These are phyloP conservation scores for Capsicum pubescens DNA, from an alignment of 257 asterid species.

Conservation along the genomic window DNA sequence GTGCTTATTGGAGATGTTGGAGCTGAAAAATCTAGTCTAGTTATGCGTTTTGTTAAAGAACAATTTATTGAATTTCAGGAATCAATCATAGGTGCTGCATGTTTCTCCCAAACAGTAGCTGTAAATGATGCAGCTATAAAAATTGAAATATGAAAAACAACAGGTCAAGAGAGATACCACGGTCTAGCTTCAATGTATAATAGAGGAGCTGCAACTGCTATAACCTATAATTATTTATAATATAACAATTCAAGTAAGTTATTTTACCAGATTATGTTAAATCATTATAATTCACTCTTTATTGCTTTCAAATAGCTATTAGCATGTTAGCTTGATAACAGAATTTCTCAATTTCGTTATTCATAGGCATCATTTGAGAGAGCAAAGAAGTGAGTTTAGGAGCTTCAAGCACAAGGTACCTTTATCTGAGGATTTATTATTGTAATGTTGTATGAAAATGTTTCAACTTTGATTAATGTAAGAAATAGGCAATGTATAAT, in stretches of 20 bases:
- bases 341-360: background rate
- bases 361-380: slow-evolving; percentile 78
- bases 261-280: background rate
- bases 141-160: slow-evolving; percentile 92
- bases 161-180: slow-evolving; percentile 94
- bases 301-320: background rate
- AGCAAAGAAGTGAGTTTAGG: slow-evolving; percentile 89
- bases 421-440: background rate
- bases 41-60: slow-evolving; percentile 82
- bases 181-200: slow-evolving; percentile 93
- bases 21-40: slow-evolving; percentile 88
- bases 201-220: slow-evolving; percentile 91
- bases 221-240: slow-evolving; percentile 60
- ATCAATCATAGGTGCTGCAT: slow-evolving; percentile 89
- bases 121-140: slow-evolving; percentile 80
- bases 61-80: slow-evolving; percentile 91
- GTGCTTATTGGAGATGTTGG: slow-evolving; percentile 94
- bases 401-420: slow-evolving; percentile 89
- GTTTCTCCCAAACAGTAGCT: slow-evolving; percentile 83
- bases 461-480: background rate
- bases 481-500: background rate
- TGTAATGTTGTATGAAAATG: background rate
- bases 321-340: background rate
- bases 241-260: slow-evolving; percentile 70
- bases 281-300: background rate